phyloP scores from a whole-genome alignment of 495 filamentous ascomycete genomes.

The Friedmanniomyces endolithicus region DNA sequence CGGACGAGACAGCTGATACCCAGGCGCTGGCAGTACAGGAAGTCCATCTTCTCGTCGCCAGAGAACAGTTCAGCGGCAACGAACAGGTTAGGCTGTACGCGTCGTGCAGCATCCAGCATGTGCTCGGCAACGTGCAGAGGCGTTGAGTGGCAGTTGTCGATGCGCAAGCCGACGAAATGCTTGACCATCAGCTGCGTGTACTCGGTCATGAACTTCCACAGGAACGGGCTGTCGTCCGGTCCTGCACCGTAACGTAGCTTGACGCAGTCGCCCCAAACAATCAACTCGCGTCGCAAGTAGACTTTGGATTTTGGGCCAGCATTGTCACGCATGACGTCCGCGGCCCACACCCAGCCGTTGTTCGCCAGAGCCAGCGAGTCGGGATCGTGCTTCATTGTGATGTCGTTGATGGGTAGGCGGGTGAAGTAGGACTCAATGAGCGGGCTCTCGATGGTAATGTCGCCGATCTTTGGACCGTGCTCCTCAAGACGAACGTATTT shows the following conservation, averaged over 20 bases:
- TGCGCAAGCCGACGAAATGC: conserved; percentile 88
- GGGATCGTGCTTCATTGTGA: conserved; percentile 61
- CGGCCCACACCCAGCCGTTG: conserved; percentile 99
- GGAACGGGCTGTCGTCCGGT: conserved; percentile 75
- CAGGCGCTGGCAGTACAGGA: conserved; percentile 82
- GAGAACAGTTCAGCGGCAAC: conserved; percentile 96
- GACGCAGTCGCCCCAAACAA: conserved; percentile 97
- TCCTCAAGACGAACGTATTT: conserved; percentile 87
- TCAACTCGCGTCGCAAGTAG: conserved; percentile 87
- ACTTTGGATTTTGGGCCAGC: conserved; percentile 78
- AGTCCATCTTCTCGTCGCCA: conserved; percentile 90
- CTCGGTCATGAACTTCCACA: conserved; percentile 90
- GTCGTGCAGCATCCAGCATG: conserved; percentile 79
- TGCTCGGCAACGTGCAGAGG: conserved; percentile 87
- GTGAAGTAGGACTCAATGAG: conserved; percentile 97
- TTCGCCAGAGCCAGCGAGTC: conserved; percentile 76
- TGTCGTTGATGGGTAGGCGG: conserved; percentile 66
- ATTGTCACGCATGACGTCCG: conserved; percentile 85
- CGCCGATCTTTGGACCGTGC: conserved; percentile 76
- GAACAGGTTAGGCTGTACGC: conserved; percentile 76
- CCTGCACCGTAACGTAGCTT: conserved; percentile 82
- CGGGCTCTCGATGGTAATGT: conserved; percentile 60
- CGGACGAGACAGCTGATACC: conserved; percentile 83
- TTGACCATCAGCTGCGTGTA: conserved; percentile 91
- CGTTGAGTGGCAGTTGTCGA: conserved; percentile 98